Percentiles rank a stretch among this genome's conserved stretches.
These are phyloP conservation scores for Citrus inodora DNA, from an alignment of 345 rosid species.

Conservation along the genomic window DNA sequence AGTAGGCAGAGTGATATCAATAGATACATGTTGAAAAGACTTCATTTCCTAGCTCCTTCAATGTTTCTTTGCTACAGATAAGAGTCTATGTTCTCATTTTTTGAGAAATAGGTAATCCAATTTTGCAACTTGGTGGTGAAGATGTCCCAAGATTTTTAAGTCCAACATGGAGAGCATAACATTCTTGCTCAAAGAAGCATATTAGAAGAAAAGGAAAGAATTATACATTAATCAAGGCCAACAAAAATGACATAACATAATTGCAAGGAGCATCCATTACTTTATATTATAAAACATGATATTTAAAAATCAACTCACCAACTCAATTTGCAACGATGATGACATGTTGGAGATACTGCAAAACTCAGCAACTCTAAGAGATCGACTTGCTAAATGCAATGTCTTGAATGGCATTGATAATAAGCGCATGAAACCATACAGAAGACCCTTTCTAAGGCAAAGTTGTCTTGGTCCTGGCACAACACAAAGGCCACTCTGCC, in stretches of 20 bases:
- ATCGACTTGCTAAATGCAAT: conserved; percentile 83
- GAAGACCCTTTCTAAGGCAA: conserved; percentile 78
- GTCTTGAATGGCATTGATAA: conserved; percentile 84
- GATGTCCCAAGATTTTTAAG: not conserved
- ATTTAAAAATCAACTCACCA: conserved; percentile 43
- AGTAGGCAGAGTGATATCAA: not conserved
- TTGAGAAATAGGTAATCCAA: not conserved
- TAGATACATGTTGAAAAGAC: not conserved
- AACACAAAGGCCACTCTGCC: conserved; percentile 63
- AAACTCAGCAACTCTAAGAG: conserved; percentile 81
- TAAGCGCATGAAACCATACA: conserved; percentile 74
- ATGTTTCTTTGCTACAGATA: not conserved
- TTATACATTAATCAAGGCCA: not conserved
- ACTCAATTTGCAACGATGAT: conserved; percentile 85
- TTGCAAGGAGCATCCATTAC: not conserved
- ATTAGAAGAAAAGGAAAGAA: not conserved
- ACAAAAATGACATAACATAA: not conserved
- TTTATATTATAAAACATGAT: not conserved
- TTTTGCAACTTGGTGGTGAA: not conserved
- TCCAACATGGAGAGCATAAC: not conserved
- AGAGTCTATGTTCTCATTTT: not conserved
- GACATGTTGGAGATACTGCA: conserved; percentile 79
- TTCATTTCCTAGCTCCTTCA: not conserved
- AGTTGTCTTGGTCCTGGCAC: conserved; percentile 86
- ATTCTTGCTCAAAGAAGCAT: not conserved